phyloP scores from a whole-genome alignment of 306 rosid species.

The Pterocarpus macrocarpus region DNA sequence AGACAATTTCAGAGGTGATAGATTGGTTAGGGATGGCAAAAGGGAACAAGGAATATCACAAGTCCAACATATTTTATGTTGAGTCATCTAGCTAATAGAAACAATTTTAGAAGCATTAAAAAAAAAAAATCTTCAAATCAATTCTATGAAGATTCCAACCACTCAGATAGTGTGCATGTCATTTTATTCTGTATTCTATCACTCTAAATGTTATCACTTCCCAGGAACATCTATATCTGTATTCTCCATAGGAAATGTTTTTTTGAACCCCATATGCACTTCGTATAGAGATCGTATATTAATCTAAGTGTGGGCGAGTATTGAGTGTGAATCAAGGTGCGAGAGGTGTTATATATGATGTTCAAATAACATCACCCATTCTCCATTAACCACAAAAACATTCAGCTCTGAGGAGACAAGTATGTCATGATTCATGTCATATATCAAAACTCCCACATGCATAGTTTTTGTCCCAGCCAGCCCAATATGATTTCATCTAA shows the following conservation, averaged over 20 bases:
- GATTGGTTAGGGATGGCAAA: slow-evolving; percentile 1
- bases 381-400: background rate
- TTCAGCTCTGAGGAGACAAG: slow-evolving; percentile 28
- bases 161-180: background rate
- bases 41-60: slow-evolving; percentile 8
- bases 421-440: slow-evolving; percentile 24
- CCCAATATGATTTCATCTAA: background rate
- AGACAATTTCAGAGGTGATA: slow-evolving; percentile 19
- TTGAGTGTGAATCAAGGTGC: too few species aligned
- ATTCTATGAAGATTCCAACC: slow-evolving; percentile 26
- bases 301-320: too few species aligned
- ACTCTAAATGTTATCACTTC: background rate
- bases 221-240: too few species aligned
- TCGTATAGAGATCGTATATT: too few species aligned
- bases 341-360: too few species aligned
- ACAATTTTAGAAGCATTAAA: slow-evolving; percentile 31
- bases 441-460: slow-evolving; percentile 14
- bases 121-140: slow-evolving; percentile 13
- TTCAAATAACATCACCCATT: too few species aligned
- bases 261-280: too few species aligned
- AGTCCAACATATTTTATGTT: slow-evolving; percentile 18
- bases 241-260: too few species aligned
- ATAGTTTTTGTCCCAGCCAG: background rate
- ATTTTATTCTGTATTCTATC: slow-evolving; percentile 35
- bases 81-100: slow-evolving; percentile 14